Percentiles rank a stretch among this genome's conserved stretches.
phyloP scores from a whole-genome alignment of 495 filamentous ascomycete species.

The Annulohypoxylon nitens region DNA sequence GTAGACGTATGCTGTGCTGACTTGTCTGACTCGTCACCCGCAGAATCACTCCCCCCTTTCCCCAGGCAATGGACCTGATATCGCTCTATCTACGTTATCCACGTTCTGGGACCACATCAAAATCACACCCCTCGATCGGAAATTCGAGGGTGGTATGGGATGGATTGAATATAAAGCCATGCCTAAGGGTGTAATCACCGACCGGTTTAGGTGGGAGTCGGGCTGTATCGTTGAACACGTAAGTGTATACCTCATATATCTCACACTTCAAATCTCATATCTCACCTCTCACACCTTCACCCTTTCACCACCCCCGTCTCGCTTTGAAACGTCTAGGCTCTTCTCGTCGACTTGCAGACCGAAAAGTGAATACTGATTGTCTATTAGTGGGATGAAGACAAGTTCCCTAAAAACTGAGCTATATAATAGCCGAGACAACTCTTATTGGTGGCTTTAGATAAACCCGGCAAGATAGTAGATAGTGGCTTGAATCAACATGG shows the following conservation, averaged over 20 bases:
- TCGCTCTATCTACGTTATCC: slow-evolving; percentile 1
- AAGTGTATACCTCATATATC: background rate
- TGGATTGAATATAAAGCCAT: slow-evolving; percentile 1
- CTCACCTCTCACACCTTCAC: background rate
- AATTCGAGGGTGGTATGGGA: background rate
- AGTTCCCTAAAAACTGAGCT: slow-evolving; percentile 33
- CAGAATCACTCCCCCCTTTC: slow-evolving; percentile 11
- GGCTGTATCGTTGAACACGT: slow-evolving; percentile 20
- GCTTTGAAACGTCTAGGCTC: background rate
- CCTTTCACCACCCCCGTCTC: background rate
- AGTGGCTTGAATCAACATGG: background rate
- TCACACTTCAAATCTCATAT: no score
- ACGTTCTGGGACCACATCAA: background rate
- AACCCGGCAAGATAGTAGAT: background rate
- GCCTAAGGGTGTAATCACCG: background rate
- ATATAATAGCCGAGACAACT: background rate
- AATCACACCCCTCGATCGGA: background rate
- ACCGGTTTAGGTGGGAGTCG: slow-evolving; percentile 15
- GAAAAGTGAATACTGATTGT: background rate
- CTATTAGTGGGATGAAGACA: slow-evolving; percentile 51
- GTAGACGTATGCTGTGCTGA: background rate
- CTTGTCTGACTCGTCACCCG: background rate
- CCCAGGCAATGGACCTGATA: background rate
- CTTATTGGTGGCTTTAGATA: background rate
- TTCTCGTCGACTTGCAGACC: background rate